phyloP scores from a whole-genome alignment of 257 asterid genomes.

The Asclepias syriaca region DNA sequence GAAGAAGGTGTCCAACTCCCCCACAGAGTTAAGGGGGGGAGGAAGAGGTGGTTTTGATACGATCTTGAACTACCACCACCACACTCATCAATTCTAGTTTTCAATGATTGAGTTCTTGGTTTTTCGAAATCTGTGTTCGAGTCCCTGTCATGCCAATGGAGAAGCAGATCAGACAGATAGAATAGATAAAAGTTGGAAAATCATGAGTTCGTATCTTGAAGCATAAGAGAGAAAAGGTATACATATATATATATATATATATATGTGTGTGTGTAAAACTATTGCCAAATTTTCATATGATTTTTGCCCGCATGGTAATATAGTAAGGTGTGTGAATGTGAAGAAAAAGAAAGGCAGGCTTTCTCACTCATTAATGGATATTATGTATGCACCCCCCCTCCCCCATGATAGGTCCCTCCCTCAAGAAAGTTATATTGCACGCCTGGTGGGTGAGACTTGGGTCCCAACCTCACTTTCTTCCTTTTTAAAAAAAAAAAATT shows the following conservation, averaged over 20 bases:
- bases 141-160: slow-evolving; percentile 20
- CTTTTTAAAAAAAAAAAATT: background rate
- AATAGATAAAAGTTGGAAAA: slow-evolving; percentile 18
- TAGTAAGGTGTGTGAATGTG: slow-evolving; percentile 16
- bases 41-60: background rate
- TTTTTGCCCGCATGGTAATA: slow-evolving; percentile 11
- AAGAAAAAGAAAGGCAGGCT: slow-evolving; percentile 2
- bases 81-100: slow-evolving; percentile 12
- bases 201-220: slow-evolving; percentile 30
- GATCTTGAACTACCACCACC: slow-evolving; percentile 1
- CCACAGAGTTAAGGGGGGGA: no score
- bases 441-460: slow-evolving; percentile 27
- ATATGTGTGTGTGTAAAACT: no score
- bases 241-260: no score
- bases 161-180: slow-evolving; percentile 7
- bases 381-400: no score
- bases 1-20: no score
- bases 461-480: slow-evolving; percentile 35
- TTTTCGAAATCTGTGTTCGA: slow-evolving; percentile 15
- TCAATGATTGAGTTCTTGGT: slow-evolving; percentile 23
- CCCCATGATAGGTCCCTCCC: slow-evolving; percentile 22
- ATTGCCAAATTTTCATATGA: slow-evolving; percentile 1
- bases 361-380: slow-evolving; percentile 3
- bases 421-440: slow-evolving; percentile 25
- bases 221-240: slow-evolving; percentile 22